Percentiles rank a stretch among this genome's conserved stretches.
These are phyloP conservation scores for Eutrema salsugineum DNA, from an alignment of 441 rosid species.

Conservation along the genomic window DNA sequence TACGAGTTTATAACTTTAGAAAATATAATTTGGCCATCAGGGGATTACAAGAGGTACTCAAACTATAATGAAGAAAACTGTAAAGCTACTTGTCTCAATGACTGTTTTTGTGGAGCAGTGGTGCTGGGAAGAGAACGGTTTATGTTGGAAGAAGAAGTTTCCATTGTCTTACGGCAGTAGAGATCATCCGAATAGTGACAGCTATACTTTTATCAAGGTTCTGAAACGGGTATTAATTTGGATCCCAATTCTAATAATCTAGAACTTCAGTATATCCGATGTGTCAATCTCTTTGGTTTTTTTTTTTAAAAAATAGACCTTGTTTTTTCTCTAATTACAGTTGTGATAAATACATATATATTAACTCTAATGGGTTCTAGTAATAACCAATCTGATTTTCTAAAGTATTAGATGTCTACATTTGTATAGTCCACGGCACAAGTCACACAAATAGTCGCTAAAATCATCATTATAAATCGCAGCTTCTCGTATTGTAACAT, in stretches of 20 bases:
- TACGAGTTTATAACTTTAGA: neutral
- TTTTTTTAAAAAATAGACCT: too few relatives aligned
- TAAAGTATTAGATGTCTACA: too few relatives aligned
- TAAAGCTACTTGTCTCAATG: slow-evolving; percentile 33
- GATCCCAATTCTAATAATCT: neutral
- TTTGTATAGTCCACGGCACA: too few relatives aligned
- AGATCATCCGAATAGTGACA: neutral
- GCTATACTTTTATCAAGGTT: slow-evolving; percentile 20
- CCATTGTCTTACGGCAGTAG: slow-evolving; percentile 25
- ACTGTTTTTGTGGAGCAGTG: slow-evolving; percentile 43
- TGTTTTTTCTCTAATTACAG: neutral
- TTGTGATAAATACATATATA: neutral
- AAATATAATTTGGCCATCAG: slow-evolving; percentile 10
- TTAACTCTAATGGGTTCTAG: too few relatives aligned
- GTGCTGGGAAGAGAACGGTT: neutral
- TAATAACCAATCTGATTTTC: too few relatives aligned
- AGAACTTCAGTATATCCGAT: neutral
- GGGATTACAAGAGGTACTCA: slow-evolving; percentile 43
- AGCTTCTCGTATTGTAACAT: too few relatives aligned
- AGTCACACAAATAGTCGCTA: too few relatives aligned
- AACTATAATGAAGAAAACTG: slow-evolving; percentile 17
- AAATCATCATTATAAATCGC: too few relatives aligned
- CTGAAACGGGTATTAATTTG: neutral
- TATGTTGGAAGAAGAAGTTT: slow-evolving; percentile 39
- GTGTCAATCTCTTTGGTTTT: neutral